Evolutionary conservation across 2,329 filamentous ascomycete genomes (phyloP).

Genomic region (Dactylella cylindrospora): DNA sequence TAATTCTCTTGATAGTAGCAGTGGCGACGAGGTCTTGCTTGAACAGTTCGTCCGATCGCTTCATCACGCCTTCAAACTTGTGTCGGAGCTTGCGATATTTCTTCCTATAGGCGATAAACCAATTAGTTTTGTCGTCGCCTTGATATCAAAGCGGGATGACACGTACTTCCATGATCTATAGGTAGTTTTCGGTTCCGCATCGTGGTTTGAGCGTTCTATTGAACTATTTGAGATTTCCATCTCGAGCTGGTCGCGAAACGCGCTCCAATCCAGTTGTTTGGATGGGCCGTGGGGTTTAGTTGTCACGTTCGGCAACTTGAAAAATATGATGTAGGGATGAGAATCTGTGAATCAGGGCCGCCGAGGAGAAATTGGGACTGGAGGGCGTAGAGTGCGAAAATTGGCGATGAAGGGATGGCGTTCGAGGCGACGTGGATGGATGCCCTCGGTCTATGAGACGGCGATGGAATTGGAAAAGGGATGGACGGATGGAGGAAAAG

Average conservation of each 20-base stretch:
- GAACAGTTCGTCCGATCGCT: conserved; percentile 79
- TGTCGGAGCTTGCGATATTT: conserved; percentile 93
- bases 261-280: conserved; percentile 40
- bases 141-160: not conserved
- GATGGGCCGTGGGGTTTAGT: conserved; percentile 12
- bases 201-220: conserved; percentile 44
- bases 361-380: not conserved
- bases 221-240: conserved; percentile 42
- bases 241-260: conserved; percentile 44
- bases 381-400: not conserved
- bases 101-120: conserved; percentile 65
- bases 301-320: conserved; percentile 25
- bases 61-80: conserved; percentile 74
- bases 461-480: not conserved
- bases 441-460: not conserved
- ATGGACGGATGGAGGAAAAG: conserved; percentile 11
- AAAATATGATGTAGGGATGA: not conserved
- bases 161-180: conserved; percentile 53
- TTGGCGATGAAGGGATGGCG: not conserved
- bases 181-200: conserved; percentile 48
- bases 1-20: conserved; percentile 76
- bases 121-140: conserved; percentile 54
- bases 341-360: no score
- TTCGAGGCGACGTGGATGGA: not conserved
- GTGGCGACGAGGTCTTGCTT: conserved; percentile 77